Evolutionary conservation across 1,284 basidiomycete species (phyloP).

Genomic region (Pseudozyma hubeiensis): DNA sequence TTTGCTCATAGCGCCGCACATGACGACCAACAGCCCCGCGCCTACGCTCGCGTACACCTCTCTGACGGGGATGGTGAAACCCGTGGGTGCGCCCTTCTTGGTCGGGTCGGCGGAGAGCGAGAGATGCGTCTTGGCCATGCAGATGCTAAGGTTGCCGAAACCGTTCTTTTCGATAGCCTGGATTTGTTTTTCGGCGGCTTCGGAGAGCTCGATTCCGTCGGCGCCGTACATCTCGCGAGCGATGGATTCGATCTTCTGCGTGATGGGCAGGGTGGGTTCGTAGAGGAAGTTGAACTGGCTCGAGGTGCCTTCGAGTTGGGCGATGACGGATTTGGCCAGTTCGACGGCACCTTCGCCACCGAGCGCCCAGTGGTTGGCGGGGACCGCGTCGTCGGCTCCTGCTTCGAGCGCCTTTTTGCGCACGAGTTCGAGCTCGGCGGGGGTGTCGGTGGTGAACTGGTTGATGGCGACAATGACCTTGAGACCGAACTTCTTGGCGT

Average conservation of each 20-base stretch:
- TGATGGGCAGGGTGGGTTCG: conserved; percentile 58
- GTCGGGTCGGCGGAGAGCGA: conserved; percentile 61
- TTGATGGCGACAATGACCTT: conserved; percentile 98
- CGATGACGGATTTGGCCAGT: conserved; percentile 63
- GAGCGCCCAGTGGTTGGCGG: conserved; percentile 83
- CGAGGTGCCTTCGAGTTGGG: conserved; percentile 53
- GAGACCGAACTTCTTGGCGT: conserved; percentile 93
- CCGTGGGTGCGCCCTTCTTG: conserved; percentile 61
- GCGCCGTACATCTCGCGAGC: conserved; percentile 67
- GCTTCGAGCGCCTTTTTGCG: conserved; percentile 82
- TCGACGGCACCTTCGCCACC: conserved; percentile 65
- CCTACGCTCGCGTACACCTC: conserved; percentile 90
- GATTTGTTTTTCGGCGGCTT: conserved; percentile 81
- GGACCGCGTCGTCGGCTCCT: conserved; percentile 93
- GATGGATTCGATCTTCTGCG: conserved; percentile 66
- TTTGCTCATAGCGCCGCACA: conserved; percentile 78
- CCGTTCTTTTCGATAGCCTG: conserved; percentile 93
- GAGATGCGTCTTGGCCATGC: conserved; percentile 93
- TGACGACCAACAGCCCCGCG: conserved; percentile 94
- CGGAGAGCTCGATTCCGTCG: conserved; percentile 73
- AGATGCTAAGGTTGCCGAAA: conserved; percentile 78
- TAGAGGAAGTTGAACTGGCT: conserved; percentile 67
- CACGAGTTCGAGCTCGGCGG: conserved; percentile 88
- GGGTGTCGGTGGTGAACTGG: conserved; percentile 90
- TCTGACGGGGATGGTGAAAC: conserved; percentile 91